These are phyloP conservation scores for Diutina scorzettiae DNA, from an alignment of 1,139 yeast species.

Conservation along the genomic window DNA sequence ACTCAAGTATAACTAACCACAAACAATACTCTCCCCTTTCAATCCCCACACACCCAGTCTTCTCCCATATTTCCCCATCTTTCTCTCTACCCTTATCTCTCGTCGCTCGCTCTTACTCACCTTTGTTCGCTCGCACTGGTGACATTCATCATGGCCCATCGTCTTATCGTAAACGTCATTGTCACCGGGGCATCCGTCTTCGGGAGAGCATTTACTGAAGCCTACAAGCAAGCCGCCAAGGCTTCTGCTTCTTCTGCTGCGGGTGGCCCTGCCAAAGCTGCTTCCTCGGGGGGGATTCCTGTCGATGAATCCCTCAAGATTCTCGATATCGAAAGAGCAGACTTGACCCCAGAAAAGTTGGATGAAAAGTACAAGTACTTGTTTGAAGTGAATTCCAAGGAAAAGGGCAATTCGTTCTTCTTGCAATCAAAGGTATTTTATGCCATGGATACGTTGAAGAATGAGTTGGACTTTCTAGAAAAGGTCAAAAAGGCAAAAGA, in stretches of 20 bases:
- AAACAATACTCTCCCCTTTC: no score
- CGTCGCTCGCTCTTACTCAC: no score
- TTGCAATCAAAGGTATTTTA: slow-evolving; percentile 85
- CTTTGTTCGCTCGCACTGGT: not conserved
- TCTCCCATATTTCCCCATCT: no score
- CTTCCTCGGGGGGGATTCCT: slow-evolving; percentile 61
- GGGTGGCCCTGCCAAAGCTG: slow-evolving; percentile 36
- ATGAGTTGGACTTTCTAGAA: slow-evolving; percentile 34
- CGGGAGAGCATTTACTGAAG: slow-evolving; percentile 94
- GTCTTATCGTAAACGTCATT: slow-evolving; percentile 78
- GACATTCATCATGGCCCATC: slow-evolving; percentile 54
- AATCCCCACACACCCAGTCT: no score
- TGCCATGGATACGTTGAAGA: slow-evolving; percentile 37
- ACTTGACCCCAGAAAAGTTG: slow-evolving; percentile 46
- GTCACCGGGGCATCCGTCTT: slow-evolving; percentile 93
- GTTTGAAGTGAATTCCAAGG: slow-evolving; percentile 82
- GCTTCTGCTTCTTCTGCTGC: slow-evolving; percentile 50
- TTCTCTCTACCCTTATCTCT: no score
- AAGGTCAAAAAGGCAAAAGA: slow-evolving; percentile 18
- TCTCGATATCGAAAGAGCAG: slow-evolving; percentile 58
- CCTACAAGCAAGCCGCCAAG: slow-evolving; percentile 92
- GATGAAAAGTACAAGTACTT: slow-evolving; percentile 71
- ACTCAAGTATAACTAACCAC: no score
- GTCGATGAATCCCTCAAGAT: slow-evolving; percentile 89
- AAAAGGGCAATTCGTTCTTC: slow-evolving; percentile 88